These are phyloP conservation scores for Talaromyces pinophilus DNA, from an alignment of 2,329 filamentous ascomycete genomes.

Conservation along the genomic window DNA sequence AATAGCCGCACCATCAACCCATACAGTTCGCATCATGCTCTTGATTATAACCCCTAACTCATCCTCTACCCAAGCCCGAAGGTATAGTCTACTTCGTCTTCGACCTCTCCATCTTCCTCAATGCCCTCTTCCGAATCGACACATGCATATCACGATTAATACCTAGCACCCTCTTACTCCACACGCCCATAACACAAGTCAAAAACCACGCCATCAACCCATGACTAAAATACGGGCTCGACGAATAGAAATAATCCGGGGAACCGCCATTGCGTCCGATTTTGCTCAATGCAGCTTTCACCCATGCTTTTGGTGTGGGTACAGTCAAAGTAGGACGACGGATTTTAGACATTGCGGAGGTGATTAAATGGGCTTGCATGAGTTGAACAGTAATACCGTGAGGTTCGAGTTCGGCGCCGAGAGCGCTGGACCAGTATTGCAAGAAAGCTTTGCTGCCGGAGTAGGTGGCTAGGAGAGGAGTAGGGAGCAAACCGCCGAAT, in stretches of 20 bases:
- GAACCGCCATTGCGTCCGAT: constrained; percentile 76
- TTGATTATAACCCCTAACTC: not conserved
- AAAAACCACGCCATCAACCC: constrained; percentile 84
- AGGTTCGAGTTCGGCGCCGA: constrained; percentile 78
- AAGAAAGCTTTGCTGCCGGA: constrained; percentile 97
- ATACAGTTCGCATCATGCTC: not conserved
- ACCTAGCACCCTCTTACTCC: constrained; percentile 58
- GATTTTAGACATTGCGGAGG: constrained; percentile 96
- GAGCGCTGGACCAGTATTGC: constrained; percentile 88
- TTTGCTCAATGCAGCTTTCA: constrained; percentile 74
- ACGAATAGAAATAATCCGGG: constrained; percentile 77
- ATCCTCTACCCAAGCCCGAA: not conserved
- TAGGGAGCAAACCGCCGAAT: constrained; percentile 89
- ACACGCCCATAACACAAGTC: constrained; percentile 60
- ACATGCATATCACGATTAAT: constrained; percentile 73
- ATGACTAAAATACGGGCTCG: constrained; percentile 92
- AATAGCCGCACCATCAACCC: not conserved
- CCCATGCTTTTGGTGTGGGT: constrained; percentile 79
- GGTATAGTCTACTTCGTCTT: constrained; percentile 33
- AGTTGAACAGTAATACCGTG: constrained; percentile 87
- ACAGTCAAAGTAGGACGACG: constrained; percentile 74
- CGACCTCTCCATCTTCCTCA: constrained; percentile 79
- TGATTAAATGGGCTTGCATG: constrained; percentile 88
- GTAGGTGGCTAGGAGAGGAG: constrained; percentile 91
- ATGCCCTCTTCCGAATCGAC: constrained; percentile 76